Evolutionary conservation across 2,329 filamentous ascomycete species (phyloP).

Genomic region (Ceratocystis albifundus): DNA sequence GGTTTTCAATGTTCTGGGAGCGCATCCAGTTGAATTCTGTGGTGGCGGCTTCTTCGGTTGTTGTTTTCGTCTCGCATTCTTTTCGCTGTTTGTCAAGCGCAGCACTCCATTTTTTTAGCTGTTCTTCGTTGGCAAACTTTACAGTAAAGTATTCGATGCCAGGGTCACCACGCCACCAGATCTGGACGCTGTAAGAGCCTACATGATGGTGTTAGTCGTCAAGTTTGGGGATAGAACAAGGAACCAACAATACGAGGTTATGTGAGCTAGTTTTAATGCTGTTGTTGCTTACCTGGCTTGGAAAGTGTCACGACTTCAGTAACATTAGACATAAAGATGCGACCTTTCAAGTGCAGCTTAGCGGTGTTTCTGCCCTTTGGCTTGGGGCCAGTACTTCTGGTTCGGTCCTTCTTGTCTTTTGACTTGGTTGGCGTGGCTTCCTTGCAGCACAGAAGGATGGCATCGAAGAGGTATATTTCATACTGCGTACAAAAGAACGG

Average conservation of each 20-base stretch:
- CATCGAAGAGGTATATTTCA: slow-evolving; percentile 94
- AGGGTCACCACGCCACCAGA: slow-evolving; percentile 96
- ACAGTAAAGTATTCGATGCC: slow-evolving; percentile 95
- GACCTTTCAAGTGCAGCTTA: slow-evolving; percentile 86
- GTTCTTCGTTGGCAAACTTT: slow-evolving; percentile 81
- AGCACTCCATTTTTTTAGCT: slow-evolving; percentile 81
- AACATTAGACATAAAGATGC: slow-evolving; percentile 98
- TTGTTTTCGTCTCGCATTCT: slow-evolving; percentile 42
- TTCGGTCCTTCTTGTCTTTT: slow-evolving; percentile 64
- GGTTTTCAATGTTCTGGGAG: slow-evolving; percentile 63
- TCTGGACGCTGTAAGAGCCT: slow-evolving; percentile 92
- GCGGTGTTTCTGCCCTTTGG: slow-evolving; percentile 49
- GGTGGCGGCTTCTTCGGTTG: slow-evolving; percentile 40
- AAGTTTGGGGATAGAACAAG: no score
- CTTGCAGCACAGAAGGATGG: slow-evolving; percentile 92
- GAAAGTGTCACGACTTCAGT: slow-evolving; percentile 82
- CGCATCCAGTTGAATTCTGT: slow-evolving; percentile 74
- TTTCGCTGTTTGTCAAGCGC: slow-evolving; percentile 68
- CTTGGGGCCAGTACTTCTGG: slow-evolving; percentile 46
- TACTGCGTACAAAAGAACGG: slow-evolving; percentile 49
- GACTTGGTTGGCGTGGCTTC: slow-evolving; percentile 75
- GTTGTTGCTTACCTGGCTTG: slow-evolving; percentile 59
- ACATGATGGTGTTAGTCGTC: slow-evolving; percentile 14
- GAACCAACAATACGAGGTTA: no score
- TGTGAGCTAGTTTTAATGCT: no score